phyloP scores from a whole-genome alignment of 305 asterid genomes.

The Plantago lanceolata region DNA sequence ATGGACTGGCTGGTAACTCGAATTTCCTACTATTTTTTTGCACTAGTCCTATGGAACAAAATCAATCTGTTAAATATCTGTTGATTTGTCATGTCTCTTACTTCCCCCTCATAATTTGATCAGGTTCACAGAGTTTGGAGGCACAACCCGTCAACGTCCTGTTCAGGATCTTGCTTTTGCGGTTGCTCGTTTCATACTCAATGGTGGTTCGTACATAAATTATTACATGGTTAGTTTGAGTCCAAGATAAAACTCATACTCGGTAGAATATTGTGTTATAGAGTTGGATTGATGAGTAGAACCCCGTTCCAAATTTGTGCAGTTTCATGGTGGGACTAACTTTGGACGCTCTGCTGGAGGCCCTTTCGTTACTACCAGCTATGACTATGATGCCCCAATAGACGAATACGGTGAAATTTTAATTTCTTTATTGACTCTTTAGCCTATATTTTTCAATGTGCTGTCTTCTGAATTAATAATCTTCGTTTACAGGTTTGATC shows the following conservation, averaged over 20 bases:
- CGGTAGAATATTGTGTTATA: not conserved
- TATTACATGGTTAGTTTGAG: slow-evolving; percentile 54
- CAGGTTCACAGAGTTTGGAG: slow-evolving; percentile 64
- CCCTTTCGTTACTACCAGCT: slow-evolving; percentile 56
- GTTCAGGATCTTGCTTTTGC: slow-evolving; percentile 67
- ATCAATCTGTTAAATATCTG: not conserved
- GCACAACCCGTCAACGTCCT: slow-evolving; percentile 46
- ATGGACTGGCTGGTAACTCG: slow-evolving; percentile 62
- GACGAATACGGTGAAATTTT: slow-evolving; percentile 54
- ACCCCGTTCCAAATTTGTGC: slow-evolving; percentile 12
- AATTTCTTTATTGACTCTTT: not conserved
- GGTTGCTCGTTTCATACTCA: slow-evolving; percentile 51
- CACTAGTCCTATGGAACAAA: not conserved
- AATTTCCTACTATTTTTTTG: slow-evolving; percentile 10
- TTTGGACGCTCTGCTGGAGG: slow-evolving; percentile 67
- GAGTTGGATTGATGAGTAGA: not conserved
- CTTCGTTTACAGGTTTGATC: slow-evolving; percentile 35
- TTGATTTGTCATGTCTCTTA: slow-evolving; percentile 13
- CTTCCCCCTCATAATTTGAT: slow-evolving; percentile 2
- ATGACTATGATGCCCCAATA: slow-evolving; percentile 67
- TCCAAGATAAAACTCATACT: not conserved
- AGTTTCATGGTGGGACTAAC: slow-evolving; percentile 73
- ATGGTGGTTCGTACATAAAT: slow-evolving; percentile 55
- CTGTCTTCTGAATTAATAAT: not conserved
- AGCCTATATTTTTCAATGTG: not conserved